Base-by-base conservation (phyloP, 768 basidiomycete species). In the Tephrocybe sp. region DNA sequence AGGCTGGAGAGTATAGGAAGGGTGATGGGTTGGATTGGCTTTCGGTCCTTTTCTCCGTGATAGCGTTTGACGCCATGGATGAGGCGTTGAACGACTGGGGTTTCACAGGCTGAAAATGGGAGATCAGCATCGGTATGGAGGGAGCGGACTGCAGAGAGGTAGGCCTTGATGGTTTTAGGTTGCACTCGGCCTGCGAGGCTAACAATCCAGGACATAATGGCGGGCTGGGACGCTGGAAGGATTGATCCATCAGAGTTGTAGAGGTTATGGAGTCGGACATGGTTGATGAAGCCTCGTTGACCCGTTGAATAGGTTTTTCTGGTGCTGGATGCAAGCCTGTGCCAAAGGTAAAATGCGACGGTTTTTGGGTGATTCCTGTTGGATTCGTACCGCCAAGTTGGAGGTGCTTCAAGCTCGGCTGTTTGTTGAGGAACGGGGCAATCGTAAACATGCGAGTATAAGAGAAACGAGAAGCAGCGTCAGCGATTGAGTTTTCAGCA, bases 21-120 rank as follows among this genome's bases (percentile, higher is more conserved):
- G 4, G 56, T 62, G 44, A 62, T 64, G 15, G 63, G 64, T 3
- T 51, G 59, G 47, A 56, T 56, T 18, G 55, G 67, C 9, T 60
- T 60, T 3, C 58, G 60, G 3, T 51, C 55, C 4, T 43, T 26
- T n/a, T 65, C 59, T 2, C 70, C 65, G 43, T 65, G 54, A 31
- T 56, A 63, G 6, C 55, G 54, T 47, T 70, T 70, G 53, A 69
- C 69, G 5, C 71, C 68, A 0, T 64, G 47, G 38, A 70, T 55
- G 31, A 70, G 48, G 0, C 64, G 59, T 27, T 65, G 62, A 6
- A 68, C 45, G 5, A 58, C 54, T 1, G 60, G 59, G 28, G 67
- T 64, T 31, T 66, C 49, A 24, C 56, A 59, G 3, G 57, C 49
- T 0, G 42, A 34, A 24, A 60, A 61, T 27, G 63, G 55, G 19